Evolutionary conservation across 768 basidiomycete species (phyloP), one percentile per base, ranked within the genome.

Genomic region (Hypholoma fasciculare): DNA sequence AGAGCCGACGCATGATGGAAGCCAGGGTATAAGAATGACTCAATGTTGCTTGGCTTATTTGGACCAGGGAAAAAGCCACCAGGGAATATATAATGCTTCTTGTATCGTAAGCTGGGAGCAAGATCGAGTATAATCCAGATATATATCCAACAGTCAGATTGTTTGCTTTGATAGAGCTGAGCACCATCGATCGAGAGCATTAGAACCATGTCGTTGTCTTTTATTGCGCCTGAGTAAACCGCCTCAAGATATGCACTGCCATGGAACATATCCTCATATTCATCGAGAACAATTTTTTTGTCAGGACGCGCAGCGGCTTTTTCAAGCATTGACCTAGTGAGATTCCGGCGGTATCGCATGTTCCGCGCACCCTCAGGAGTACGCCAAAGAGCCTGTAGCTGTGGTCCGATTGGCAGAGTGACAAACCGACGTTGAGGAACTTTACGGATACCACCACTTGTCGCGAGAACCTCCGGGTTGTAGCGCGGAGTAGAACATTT

Each of bases 401-500:
- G 73, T 0, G 77, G 77, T 1, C 78, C 78, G 9, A 82, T 20
- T 0, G 73, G 76, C 1, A 83, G 71, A 0, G 78, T 82, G 0
- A 56, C 58, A 51, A 77, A 78, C 4, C 68, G 60, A 7, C 72
- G 66, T 0, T 63, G 65, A 0, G 75, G 59, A 1, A 52, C 30
- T 17, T 55, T 67, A 63, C 7, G 46, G 1, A 49, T 17, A 0
- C 51, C 19, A n/a, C 16, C 43, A 16, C 39, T 48, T 13, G 58
- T 37, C 11, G 27, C 23, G 12, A 57, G 54, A 12, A 61, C 27
- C 17, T 42, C 17, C 2, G 61, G 56, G 14, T 71, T 62, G 49
- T 71, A 72, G 1, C 68, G 69, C 4, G 64, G 40, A 53, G 67
- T 55, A 0, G 48, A 49, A 50, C 77, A 78, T 4, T 47, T 54